Evolutionary conservation across 768 basidiomycete genomes (phyloP), one percentile per base, ranked within the genome.

Genomic region (Hirschioporus abietinus): DNA sequence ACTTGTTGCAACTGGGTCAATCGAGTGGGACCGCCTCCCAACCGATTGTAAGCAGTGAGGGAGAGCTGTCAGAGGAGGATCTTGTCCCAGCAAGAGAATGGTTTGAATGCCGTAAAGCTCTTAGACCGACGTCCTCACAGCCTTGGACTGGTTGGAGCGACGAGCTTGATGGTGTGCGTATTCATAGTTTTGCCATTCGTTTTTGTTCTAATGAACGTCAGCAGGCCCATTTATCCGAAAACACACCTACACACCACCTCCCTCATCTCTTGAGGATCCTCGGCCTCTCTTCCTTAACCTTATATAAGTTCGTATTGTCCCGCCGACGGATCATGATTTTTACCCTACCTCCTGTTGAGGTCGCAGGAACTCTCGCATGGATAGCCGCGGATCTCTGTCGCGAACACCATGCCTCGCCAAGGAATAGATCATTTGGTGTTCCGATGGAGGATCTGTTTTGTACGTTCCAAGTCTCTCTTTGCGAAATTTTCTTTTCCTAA

Each of bases 281-380:
- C 26, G 93, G 93, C 0, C 91, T 92, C 0, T 91, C 91, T 0
- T 85, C 86, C 0, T 76, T 94, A 36, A 93, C 91, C 0, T 75
- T 94, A 1, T 92, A 91, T 78, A 93, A 93, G 71, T 86, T 93
- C 70, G 84, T 92, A 18, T 80, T 94, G 5, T 88, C 88, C 0
- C 83, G 92, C 7, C 85, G 82, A 64, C 81, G 93, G 18, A 84
- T 94, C n/a, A 78, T 95, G 42, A 88, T 95, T 35, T 91, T 91
- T 73, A 91, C 92, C 0, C 78, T 86, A 1, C 91, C 92, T 0
- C 90, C 92, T 0, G 90, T 93, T 15, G 90, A 93, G 72, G 85
- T 86, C 0, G 90, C 92, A 0, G 93, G 90, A 69, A 82, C 90
- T 4, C 80, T 95, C 35, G 86, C 86, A 61, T 82, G 82, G 62